Evolutionary conservation across 345 rosid species (phyloP).

Genomic region (Acer yangbiense): DNA sequence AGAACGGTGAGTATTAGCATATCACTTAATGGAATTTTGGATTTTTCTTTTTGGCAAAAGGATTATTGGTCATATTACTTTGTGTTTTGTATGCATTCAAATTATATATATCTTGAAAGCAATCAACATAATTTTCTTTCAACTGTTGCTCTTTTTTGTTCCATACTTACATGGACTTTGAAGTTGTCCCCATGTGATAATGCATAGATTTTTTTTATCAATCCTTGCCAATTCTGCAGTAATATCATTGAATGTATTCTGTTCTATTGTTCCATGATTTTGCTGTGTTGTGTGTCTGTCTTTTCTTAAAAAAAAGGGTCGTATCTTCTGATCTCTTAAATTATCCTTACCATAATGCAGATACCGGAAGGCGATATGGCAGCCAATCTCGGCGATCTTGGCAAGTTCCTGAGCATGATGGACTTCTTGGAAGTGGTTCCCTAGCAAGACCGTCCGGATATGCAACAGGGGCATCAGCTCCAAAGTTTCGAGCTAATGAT

Average conservation of each 20-base stretch:
- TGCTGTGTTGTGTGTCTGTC: slow-evolving; percentile 7
- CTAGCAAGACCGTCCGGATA: slow-evolving; percentile 81
- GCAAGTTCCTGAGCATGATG: slow-evolving; percentile 95
- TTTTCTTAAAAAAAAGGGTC: no score
- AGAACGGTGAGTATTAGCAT: not conserved
- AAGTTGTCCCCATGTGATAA: not conserved
- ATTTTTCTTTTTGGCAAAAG: not conserved
- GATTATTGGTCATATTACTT: not conserved
- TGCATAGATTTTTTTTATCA: not conserved
- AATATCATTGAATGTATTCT: not conserved
- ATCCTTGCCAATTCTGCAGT: not conserved
- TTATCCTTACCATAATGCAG: slow-evolving; percentile 34
- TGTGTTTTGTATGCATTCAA: not conserved
- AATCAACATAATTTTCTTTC: not conserved
- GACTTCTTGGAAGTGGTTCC: slow-evolving; percentile 97
- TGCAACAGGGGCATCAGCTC: slow-evolving; percentile 57
- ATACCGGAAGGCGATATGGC: slow-evolving; percentile 67
- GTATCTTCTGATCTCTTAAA: slow-evolving; percentile 14
- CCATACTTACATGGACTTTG: not conserved
- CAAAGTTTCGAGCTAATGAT: slow-evolving; percentile 69
- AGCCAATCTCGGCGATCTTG: slow-evolving; percentile 73
- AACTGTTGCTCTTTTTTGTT: not conserved
- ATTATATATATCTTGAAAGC: not conserved
- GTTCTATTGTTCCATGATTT: not conserved
- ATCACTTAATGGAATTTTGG: not conserved